phyloP scores from a whole-genome alignment of 352 stramenopile species.

The Globisporangium heterothallicum region DNA sequence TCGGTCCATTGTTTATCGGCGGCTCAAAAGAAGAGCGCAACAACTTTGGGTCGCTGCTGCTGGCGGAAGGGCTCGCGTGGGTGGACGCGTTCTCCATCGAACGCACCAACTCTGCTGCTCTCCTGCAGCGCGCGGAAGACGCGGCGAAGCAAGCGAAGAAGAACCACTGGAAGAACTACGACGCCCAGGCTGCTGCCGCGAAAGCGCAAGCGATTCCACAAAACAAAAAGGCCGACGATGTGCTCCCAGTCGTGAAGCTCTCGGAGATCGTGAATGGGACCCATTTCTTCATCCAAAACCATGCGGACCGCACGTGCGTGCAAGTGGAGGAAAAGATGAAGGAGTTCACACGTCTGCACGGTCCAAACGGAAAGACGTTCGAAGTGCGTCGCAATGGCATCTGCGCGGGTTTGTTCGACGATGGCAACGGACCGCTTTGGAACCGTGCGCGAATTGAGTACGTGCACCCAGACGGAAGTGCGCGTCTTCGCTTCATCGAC shows the following conservation, averaged over 20 bases:
- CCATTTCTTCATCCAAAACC: constrained; percentile 93
- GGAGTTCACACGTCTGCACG: constrained; percentile 86
- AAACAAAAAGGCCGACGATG: constrained; percentile 57
- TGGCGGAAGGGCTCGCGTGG: constrained; percentile 91
- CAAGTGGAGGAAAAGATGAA: constrained; percentile 94
- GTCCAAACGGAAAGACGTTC: constrained; percentile 84
- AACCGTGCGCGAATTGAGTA: constrained; percentile 92
- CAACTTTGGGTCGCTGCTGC: constrained; percentile 90
- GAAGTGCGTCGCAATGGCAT: constrained; percentile 88
- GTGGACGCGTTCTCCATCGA: constrained; percentile 92
- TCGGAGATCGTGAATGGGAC: constrained; percentile 93
- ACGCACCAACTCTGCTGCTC: constrained; percentile 74
- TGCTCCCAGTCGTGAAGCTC: constrained; percentile 78
- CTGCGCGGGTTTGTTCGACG: constrained; percentile 94
- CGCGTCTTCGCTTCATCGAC: constrained; percentile 92
- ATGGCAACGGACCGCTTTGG: constrained; percentile 90
- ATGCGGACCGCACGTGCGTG: constrained; percentile 79
- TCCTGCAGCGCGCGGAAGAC: constrained; percentile 80
- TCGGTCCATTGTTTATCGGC: constrained; percentile 81
- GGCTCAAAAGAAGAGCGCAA: constrained; percentile 52
- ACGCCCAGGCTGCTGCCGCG: constrained; percentile 45
- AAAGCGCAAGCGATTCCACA: constrained; percentile 36
- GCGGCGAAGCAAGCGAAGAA: constrained; percentile 89
- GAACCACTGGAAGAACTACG: constrained; percentile 91
- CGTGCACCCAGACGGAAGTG: constrained; percentile 51